These are phyloP conservation scores for Stereocaulon alpinum DNA, from an alignment of 495 filamentous ascomycete genomes.

Conservation along the genomic window DNA sequence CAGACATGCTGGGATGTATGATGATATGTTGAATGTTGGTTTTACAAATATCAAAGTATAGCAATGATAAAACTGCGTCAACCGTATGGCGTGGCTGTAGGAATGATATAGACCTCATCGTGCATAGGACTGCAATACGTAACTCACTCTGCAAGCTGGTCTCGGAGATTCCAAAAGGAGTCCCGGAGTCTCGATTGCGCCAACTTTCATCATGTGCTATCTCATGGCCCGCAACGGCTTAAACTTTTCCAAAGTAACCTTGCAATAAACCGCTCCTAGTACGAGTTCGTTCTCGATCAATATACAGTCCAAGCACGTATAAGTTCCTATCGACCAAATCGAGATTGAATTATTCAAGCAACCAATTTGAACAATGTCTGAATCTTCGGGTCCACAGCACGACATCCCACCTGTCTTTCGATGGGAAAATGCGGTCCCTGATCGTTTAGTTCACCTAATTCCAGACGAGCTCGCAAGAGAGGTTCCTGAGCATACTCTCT, in stretches of 20 bases:
- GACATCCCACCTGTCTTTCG: constrained; percentile 3
- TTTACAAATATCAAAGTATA: not conserved
- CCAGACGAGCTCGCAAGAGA: constrained; percentile 35
- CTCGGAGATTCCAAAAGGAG: not conserved
- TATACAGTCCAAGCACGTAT: not conserved
- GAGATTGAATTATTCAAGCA: not conserved
- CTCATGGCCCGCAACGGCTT: not conserved
- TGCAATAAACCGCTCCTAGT: not conserved
- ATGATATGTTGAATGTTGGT: not conserved
- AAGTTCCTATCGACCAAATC: not conserved
- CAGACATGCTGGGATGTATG: no score
- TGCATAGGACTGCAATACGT: not conserved
- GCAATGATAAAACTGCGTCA: not conserved
- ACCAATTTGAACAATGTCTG: not conserved
- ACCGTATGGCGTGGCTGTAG: not conserved
- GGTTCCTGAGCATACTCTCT: constrained; percentile 33
- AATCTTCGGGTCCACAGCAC: constrained; percentile 4
- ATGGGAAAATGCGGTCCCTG: constrained; percentile 3
- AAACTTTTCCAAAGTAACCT: not conserved
- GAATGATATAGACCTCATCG: not conserved
- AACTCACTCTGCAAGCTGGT: not conserved
- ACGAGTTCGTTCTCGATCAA: not conserved
- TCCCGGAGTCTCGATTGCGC: not conserved
- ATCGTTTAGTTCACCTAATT: constrained; percentile 5
- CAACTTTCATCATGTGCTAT: not conserved